Base-by-base conservation (phyloP, 257 asterid species). In the Henckelia pumila region DNA sequence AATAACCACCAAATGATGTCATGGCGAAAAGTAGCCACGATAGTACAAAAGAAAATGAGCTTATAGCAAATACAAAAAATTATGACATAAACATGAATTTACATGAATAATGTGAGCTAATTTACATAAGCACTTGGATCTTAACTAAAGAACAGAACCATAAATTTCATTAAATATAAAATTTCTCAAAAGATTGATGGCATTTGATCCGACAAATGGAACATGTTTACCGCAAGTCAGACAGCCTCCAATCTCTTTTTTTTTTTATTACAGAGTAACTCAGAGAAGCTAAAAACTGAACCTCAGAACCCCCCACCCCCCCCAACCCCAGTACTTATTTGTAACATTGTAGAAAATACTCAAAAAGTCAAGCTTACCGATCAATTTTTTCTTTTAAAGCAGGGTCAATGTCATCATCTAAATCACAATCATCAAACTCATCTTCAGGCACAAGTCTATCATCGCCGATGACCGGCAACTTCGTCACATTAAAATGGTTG, bases 351-450 rank as follows among this genome's bases (percentile, higher is more conserved):
- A 59, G 72, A 66, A 47, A 57, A 44, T 58, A 74, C 64, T 52
- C 26, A 64, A 69, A 53, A 67, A 65, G 69, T 66, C 73, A 69
- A 66, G 59, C 87, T 80, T 77, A 88, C 99, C 95, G 85, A 78
- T 94, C 99, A 61, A 91, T 88, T 81, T 86, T 61, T 82, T 91
- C 99, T 82, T 88, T 87, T 85, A 85, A 71, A 58, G 85, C 97
- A 73, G 96, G 99, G 72, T 91, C 98, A 73, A 91, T 83, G 56
- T 78, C 98, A 61, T 89, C 96, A 29, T 91, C 97, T 75, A 86
- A 68, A 79, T 86, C 96, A 59, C 83, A 89, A 57, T 76, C 84
- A 73, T 85, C 98, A 80, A 83, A 88, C 64, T 81, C 94, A 70
- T 77, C 86, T 73, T 84, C 95, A 64, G 85, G 80, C 64, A 78